Percentiles rank a stretch among this genome's conserved stretches.
phyloP scores from a whole-genome alignment of 768 basidiomycete species.

The Psilocybe azurescens region DNA sequence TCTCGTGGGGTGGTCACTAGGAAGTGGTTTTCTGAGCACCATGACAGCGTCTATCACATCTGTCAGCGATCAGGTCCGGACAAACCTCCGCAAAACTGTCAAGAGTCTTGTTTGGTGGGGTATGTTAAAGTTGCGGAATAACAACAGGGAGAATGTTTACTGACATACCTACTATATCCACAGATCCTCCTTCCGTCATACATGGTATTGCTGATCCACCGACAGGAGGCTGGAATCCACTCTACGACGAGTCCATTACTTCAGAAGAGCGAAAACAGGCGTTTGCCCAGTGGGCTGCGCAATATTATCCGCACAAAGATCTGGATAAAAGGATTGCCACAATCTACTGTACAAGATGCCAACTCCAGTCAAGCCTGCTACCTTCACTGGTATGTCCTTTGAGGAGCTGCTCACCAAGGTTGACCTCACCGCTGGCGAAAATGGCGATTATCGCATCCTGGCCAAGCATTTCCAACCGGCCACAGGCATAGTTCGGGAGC shows the following conservation, averaged over 20 bases:
- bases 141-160: neutral
- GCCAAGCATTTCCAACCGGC: constrained; percentile 10
- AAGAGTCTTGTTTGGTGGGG: constrained; percentile 14
- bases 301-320: constrained; percentile 20
- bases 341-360: constrained; percentile 20
- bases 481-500: neutral
- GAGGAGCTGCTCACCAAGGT: constrained; percentile 12
- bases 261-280: constrained; percentile 20
- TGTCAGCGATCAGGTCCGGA: constrained; percentile 19
- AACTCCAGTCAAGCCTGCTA: constrained; percentile 6
- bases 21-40: constrained; percentile 27
- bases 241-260: constrained; percentile 27
- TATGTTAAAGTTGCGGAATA: neutral
- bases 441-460: constrained; percentile 11
- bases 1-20: constrained; percentile 37
- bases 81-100: constrained; percentile 18
- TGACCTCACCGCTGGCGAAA: constrained; percentile 18
- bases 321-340: constrained; percentile 17
- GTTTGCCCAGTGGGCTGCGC: constrained; percentile 28
- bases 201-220: constrained; percentile 24
- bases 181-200: constrained; percentile 28
- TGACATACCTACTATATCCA: neutral
- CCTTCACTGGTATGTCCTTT: constrained; percentile 12
- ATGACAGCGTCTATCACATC: constrained; percentile 25
- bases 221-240: constrained; percentile 24